These are phyloP conservation scores for Mycena alexandri DNA, from an alignment of 768 basidiomycete genomes.

Conservation along the genomic window DNA sequence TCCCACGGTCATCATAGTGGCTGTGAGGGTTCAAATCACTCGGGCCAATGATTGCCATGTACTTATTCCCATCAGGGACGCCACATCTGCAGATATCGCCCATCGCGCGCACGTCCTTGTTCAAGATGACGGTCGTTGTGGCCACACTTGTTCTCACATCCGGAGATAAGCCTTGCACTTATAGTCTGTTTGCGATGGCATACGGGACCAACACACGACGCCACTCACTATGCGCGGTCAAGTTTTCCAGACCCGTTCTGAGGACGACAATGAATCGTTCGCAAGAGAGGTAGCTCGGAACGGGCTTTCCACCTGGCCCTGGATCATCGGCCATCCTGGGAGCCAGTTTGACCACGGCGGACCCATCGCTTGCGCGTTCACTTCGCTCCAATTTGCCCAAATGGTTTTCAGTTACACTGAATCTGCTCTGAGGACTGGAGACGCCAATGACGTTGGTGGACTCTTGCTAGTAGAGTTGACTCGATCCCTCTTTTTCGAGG, in stretches of 20 bases:
- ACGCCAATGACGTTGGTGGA: background rate
- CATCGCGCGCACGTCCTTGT: background rate
- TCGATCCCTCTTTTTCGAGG: background rate
- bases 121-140: background rate
- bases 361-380: constrained; percentile 4
- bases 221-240: background rate
- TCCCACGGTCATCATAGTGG: too few relatives aligned
- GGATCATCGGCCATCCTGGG: background rate
- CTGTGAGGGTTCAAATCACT: too few relatives aligned
- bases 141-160: background rate
- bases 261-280: background rate
- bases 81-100: too few relatives aligned
- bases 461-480: background rate
- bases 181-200: background rate
- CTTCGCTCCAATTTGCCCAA: background rate
- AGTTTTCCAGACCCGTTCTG: background rate
- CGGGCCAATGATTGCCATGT: too few relatives aligned
- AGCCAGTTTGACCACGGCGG: background rate
- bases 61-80: background rate
- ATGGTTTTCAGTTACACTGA: background rate
- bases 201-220: background rate
- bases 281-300: background rate
- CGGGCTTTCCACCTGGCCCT: background rate
- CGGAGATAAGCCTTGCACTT: background rate
- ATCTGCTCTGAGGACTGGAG: background rate